Evolutionary conservation across 345 rosid genomes (phyloP), one percentile per base, ranked within the genome.

Genomic region (Atalantia buxifolia): DNA sequence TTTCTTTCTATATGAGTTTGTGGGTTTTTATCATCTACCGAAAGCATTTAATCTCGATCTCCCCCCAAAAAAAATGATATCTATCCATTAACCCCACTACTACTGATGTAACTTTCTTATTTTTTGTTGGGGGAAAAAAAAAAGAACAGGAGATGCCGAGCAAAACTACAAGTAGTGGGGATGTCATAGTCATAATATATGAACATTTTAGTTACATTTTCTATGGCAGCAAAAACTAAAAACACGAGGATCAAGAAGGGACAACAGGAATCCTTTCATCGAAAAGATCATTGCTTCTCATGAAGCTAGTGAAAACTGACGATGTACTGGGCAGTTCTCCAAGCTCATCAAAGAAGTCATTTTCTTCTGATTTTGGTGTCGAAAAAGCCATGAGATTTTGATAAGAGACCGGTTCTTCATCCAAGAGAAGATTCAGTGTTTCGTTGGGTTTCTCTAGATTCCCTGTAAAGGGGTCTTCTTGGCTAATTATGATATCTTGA

Each of bases 301-400:
- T 83, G 83, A 86, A 81, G 79, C 87, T 81, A 24, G 85, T 85
- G 80, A 84, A 87, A 55, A 84, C 82, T 63, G 90, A 87, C 59
- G 87, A 78, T 25, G 82, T 78, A 45, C 50, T 45, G 74, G 90
- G 89, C 4, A 90, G 86, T 68, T 92, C 95, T 83, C 87, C 95
- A 59, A 92, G 92, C 84, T 92, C 95, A 77, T 92, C 92, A 68
- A 92, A 90, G 84, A 92, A 88, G 76, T 90, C 95, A 70, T 83
- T 84, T 61, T 86, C 91, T 72, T 87, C 93, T 68, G 86, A 72
- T 82, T 78, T 79, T 13, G 81, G 74, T 35, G 84, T 62, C n/a
- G 85, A 70, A 28, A 79, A 66, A 76, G 81, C 68, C 80, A 79
- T 78, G 36, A 78, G 57, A 60, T 57, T 69, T 59, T 77, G 76